Percentiles rank a stretch among this genome's conserved stretches.
These are phyloP conservation scores for Trichoderma gracile DNA, from an alignment of 2,329 filamentous ascomycete species.

Conservation along the genomic window DNA sequence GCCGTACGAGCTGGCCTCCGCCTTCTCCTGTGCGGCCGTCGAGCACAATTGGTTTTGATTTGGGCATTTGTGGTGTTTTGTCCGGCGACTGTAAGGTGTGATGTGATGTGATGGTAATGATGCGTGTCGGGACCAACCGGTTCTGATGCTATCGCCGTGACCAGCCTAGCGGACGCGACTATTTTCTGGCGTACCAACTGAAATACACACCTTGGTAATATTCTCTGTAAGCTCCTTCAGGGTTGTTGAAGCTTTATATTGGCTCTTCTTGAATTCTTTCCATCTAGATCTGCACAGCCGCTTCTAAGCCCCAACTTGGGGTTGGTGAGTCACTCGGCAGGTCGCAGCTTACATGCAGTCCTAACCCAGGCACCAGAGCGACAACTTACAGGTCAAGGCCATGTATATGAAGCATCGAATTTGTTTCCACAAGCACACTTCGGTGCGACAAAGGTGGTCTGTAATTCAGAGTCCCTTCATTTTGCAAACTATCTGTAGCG, in stretches of 20 bases:
- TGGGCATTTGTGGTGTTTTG: neutral
- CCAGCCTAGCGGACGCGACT: neutral
- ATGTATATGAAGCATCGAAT: too few species aligned
- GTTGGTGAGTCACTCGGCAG: slow-evolving; percentile 15
- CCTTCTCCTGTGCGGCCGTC: slow-evolving; percentile 62
- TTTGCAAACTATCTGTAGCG: too few species aligned
- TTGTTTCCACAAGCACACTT: too few species aligned
- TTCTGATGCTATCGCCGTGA: neutral
- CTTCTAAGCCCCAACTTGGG: slow-evolving; percentile 1
- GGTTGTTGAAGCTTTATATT: neutral
- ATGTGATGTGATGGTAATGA: too few species aligned
- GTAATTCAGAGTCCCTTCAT: too few species aligned
- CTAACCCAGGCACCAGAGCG: too few species aligned
- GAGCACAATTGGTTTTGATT: slow-evolving; percentile 46
- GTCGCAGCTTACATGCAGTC: neutral
- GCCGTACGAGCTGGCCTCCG: slow-evolving; percentile 61
- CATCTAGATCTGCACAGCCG: neutral
- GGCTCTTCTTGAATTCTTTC: neutral
- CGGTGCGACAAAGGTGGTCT: too few species aligned
- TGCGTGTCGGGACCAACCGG: neutral
- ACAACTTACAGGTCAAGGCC: too few species aligned
- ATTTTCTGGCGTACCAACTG: neutral
- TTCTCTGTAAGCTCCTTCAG: too few species aligned
- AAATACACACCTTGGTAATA: too few species aligned
- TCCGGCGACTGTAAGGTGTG: neutral